phyloP scores from a whole-genome alignment of 1,284 basidiomycete species.

The Moniliella sp. region DNA sequence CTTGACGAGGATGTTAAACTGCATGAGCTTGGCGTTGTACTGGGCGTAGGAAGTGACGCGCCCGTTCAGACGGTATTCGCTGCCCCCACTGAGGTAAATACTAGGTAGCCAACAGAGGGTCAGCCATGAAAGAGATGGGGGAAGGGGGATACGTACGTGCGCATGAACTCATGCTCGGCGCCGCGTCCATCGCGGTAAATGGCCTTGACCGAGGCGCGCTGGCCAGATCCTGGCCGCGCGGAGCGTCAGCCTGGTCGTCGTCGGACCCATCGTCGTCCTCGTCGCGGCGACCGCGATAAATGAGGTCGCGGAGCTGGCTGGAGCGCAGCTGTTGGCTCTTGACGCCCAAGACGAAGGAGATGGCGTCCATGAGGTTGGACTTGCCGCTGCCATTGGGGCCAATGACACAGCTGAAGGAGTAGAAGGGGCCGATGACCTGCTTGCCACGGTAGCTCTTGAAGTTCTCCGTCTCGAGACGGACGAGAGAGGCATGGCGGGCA shows the following conservation, averaged over 20 bases:
- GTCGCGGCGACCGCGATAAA: conserved; percentile 60
- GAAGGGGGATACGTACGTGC: conserved; percentile 43
- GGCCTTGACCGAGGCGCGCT: too few relatives aligned
- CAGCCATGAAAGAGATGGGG: background rate
- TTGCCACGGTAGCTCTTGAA: conserved; percentile 50
- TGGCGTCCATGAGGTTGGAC: conserved; percentile 97
- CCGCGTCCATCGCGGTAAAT: conserved; percentile 56
- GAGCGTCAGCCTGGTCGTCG: too few relatives aligned
- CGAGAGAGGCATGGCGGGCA: conserved; percentile 22
- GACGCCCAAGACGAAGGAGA: conserved; percentile 91
- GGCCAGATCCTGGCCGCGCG: too few relatives aligned
- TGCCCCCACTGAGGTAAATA: conserved; percentile 61
- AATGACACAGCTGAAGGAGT: conserved; percentile 72
- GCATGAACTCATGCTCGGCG: conserved; percentile 69
- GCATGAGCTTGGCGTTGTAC: conserved; percentile 22
- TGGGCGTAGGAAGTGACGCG: conserved; percentile 12
- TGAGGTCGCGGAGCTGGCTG: conserved; percentile 76
- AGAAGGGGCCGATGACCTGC: conserved; percentile 71
- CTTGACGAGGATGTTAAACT: conserved; percentile 74
- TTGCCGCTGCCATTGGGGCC: conserved; percentile 98
- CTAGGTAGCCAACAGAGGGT: conserved; percentile 36
- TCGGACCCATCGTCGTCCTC: too few relatives aligned
- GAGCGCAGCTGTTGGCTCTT: conserved; percentile 78
- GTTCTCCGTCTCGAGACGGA: conserved; percentile 28
- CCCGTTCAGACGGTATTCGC: conserved; percentile 36